phyloP scores from a whole-genome alignment of 108 stramenopile species.

The Nitzschia putrida region DNA sequence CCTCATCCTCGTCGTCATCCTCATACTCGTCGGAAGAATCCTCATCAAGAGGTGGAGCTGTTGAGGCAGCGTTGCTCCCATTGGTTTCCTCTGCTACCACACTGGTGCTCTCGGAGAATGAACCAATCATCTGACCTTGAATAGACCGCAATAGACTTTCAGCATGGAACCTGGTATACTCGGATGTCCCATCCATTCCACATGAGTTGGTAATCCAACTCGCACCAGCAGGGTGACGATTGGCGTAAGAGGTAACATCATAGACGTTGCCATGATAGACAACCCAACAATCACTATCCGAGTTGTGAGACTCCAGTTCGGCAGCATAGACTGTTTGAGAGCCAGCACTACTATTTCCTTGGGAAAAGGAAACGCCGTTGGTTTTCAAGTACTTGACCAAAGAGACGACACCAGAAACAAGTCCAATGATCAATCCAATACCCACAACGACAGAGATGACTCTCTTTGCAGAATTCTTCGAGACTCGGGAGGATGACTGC shows the following conservation, averaged over 20 bases:
- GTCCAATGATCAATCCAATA: background rate
- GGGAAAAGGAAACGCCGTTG: background rate
- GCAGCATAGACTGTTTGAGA: background rate
- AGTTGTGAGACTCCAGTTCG: background rate
- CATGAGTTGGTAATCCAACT: slow-evolving; percentile 5
- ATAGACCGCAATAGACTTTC: slow-evolving; percentile 1
- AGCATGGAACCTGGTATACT: slow-evolving; percentile 12
- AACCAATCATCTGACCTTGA: background rate
- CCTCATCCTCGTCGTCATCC: background rate
- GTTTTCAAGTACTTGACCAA: background rate
- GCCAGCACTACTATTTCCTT: background rate
- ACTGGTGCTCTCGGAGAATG: background rate
- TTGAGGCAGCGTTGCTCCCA: background rate
- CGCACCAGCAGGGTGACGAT: slow-evolving; percentile 8
- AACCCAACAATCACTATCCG: slow-evolving; percentile 4
- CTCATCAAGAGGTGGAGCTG: background rate
- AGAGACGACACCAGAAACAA: background rate
- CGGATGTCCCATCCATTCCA: slow-evolving; percentile 1
- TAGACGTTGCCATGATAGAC: slow-evolving; percentile 4
- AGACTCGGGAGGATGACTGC: background rate
- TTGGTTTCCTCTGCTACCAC: background rate
- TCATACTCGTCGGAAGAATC: slow-evolving; percentile 1
- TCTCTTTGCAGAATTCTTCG: background rate
- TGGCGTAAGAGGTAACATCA: slow-evolving; percentile 12
- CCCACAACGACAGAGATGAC: background rate